phyloP scores from a whole-genome alignment of 2,329 filamentous ascomycete species.

The Alternaria conjuncta region DNA sequence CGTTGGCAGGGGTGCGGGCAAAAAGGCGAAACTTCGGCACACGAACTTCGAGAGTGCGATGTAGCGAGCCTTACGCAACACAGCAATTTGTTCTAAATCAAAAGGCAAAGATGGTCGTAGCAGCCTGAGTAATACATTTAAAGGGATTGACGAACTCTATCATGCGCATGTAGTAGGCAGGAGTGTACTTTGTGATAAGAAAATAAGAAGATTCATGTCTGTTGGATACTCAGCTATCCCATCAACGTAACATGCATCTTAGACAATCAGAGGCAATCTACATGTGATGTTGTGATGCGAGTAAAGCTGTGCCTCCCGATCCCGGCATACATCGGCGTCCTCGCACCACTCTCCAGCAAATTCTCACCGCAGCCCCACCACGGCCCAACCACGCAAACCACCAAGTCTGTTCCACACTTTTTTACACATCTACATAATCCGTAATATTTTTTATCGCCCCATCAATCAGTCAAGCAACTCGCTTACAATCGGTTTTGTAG shows the following conservation, averaged over 20 bases:
- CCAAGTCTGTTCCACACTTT: fast-evolving
- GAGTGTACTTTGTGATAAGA: fast-evolving
- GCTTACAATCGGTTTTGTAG: conserved; percentile 12
- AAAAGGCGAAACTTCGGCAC: background rate
- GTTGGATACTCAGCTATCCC: fast-evolving
- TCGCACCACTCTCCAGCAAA: background rate
- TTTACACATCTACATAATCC: fast-evolving
- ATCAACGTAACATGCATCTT: fast-evolving
- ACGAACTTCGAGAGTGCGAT: background rate
- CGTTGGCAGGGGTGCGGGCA: background rate
- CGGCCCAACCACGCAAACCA: background rate
- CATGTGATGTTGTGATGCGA: background rate
- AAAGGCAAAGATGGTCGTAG: background rate
- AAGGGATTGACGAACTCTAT: fast-evolving
- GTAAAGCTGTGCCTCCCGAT: background rate
- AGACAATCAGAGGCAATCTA: too few relatives aligned
- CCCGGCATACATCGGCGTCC: background rate
- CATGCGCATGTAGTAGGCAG: background rate
- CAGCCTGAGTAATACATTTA: background rate
- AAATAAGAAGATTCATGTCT: fast-evolving
- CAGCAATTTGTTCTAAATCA: background rate
- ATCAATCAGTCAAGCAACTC: conserved; percentile 7
- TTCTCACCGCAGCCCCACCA: background rate
- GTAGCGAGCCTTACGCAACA: background rate
- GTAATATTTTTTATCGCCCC: background rate